Conservation (phyloP, 2,329 filamentous ascomycete genomes). For the Aspergillus ustus region DNA sequence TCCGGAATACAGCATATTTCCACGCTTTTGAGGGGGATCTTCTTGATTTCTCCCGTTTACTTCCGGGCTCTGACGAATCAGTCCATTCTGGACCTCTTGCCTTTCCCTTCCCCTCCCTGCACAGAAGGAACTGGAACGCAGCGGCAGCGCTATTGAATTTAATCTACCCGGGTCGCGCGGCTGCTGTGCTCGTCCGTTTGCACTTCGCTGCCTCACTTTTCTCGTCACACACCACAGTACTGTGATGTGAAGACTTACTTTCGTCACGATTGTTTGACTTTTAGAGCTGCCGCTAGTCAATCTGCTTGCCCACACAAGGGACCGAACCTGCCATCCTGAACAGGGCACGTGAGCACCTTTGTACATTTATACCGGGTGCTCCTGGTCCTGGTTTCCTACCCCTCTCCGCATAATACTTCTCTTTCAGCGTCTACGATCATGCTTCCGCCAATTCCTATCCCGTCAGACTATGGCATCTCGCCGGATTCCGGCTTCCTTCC, state of each 20-base stretch:
- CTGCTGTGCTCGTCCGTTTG: background rate
- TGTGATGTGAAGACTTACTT: background rate
- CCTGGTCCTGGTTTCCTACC: background rate
- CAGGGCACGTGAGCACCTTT: conserved; percentile 17
- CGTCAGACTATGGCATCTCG: conserved; percentile 74
- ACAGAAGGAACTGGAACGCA: conserved; percentile 1
- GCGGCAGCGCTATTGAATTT: conserved; percentile 13
- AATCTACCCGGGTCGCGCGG: conserved; percentile 6
- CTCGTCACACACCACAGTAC: background rate
- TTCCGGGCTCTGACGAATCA: conserved; percentile 6
- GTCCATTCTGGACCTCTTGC: background rate
- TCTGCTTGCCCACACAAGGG: background rate
- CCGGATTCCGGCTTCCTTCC: conserved; percentile 82
- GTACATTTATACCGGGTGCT: conserved; percentile 11
- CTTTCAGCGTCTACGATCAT: conserved; percentile 31
- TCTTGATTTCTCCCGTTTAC: conserved; percentile 3
- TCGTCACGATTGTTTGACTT: conserved; percentile 1
- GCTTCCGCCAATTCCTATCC: conserved; percentile 53
- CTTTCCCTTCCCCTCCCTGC: conserved; percentile 1
- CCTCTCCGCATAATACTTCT: background rate
- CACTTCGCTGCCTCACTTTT: background rate
- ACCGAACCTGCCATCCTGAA: background rate
- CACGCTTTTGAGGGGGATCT: background rate
- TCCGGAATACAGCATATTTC: conserved; percentile 7
- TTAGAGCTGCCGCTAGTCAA: background rate